Base-by-base conservation (phyloP, 2,329 filamentous ascomycete species). In the Didymella segeticola region DNA sequence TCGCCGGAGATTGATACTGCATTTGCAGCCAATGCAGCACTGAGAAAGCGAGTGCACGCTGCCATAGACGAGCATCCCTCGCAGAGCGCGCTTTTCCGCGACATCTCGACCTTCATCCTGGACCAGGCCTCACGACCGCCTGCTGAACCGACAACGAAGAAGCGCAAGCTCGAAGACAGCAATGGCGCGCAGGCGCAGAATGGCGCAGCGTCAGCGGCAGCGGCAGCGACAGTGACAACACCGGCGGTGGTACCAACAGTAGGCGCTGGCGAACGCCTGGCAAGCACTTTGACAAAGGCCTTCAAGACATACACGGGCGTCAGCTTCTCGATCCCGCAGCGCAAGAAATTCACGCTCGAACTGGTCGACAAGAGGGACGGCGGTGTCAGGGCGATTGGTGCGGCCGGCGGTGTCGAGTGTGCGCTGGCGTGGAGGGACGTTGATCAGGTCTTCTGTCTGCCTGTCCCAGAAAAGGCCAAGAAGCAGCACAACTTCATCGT, bases 401-500 rank as follows among this genome's bases (percentile, higher is more conserved):
- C 84, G 34, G 70, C 78, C 3, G 81, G 79, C 15, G 79, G 77
- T 36, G 75, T 86, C 36, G 83, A 85, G 60, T 83, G 84, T 66
- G 79, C 79, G 14, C 71, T 85, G 29, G 67, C 76, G 0, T 76
- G 82, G 75, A 72, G 74, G 48, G 76, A 78, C 51, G 78, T 83
- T 76, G 83, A 83, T 46, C 81, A 87, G 66, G 77, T 84, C 43
- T 78, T 87, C 60, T 86, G 83, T 62, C 76, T 88, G 31, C 85
- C 85, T 0, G 81, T 88, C 2, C 86, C 86, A 5, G 86, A 88
- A 62, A 88, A 87, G 65, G 80, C 83, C 4, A 82, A 86, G 57
- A 81, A 83, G 48, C 84, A 86, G 63, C 83, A 83, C 72, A 86
- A 85, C 62, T 87, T 87, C 66, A 82, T 85, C 63, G 71, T 88